Evolutionary conservation across 306 rosid species (phyloP).

Genomic region (Crotalaria pallida): DNA sequence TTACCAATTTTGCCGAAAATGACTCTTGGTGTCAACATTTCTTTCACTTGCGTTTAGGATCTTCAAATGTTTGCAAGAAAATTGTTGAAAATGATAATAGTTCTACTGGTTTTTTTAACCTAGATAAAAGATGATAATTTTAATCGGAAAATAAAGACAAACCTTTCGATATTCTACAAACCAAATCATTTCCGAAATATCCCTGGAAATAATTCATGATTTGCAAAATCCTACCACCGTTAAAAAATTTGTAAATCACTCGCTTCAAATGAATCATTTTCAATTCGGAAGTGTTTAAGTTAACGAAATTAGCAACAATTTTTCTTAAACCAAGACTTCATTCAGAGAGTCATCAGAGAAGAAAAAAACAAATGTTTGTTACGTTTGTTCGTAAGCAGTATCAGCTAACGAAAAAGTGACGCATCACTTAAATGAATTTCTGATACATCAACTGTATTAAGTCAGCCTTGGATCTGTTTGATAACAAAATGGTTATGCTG

Average conservation of each 20-base stretch:
- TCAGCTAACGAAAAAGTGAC: background rate
- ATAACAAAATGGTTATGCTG: slow-evolving; percentile 4
- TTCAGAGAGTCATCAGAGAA: background rate
- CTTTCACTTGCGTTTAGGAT: background rate
- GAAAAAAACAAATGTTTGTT: background rate
- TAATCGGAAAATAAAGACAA: no score
- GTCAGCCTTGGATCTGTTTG: background rate
- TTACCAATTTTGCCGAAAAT: background rate
- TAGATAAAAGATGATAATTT: no score
- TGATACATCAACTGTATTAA: background rate
- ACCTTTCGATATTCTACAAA: background rate
- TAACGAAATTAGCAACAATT: background rate
- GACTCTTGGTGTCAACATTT: background rate
- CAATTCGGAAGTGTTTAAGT: background rate
- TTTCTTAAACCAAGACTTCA: background rate
- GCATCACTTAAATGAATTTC: background rate
- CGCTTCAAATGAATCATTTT: background rate
- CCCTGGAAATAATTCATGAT: background rate
- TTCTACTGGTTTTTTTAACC: no score
- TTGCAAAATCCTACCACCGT: background rate
- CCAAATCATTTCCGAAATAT: background rate
- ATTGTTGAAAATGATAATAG: background rate
- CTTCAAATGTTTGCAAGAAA: background rate
- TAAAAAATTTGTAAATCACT: background rate
- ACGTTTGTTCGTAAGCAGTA: background rate